Evolutionary conservation across 78 protist genomes (phyloP), one percentile per base, ranked within the genome.

Genomic region (Chrysochromulina tobinii): DNA sequence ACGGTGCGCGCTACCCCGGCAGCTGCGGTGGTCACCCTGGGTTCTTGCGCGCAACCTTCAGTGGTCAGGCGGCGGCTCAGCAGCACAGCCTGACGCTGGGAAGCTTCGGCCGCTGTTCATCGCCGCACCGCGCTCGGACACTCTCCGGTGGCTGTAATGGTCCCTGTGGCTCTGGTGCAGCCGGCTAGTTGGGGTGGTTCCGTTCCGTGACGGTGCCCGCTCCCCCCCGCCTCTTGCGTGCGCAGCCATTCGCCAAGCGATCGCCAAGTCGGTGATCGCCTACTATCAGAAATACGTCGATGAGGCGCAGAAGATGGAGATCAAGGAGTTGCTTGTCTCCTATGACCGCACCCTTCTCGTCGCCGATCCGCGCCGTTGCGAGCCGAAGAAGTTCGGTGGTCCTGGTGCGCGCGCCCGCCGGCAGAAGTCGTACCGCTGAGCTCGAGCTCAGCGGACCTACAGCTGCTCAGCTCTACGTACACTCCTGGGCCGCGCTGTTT

Each of bases 381-480:
- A 99, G 96, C 95, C 99, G 92, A 99, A 99, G 99, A 99, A 99
- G 95, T 99, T 97, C 95, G 99, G 99, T 57, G 99, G 99, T 89
- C 97, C 95, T 53, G 98, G 99, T 88, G 99, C 99, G 93, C 98
- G 99, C 54, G 98, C 99, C 50, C 93, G 99, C 72, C 94, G 87
- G 97, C 99, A 98, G 95, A 99, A 98, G 96, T 99, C 99, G 1
- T 98, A 99, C 97, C 98, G 99, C 89, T 99, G 97, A 96, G 88
- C 79, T 5, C 20, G 61, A 58, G 12, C 20, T 58, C 61, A 38
- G 38, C 38, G 38, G 38, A 38, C 38, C 38, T 38, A 38, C 38
- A 38, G 38, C 38, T 38, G 38, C 38, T 0, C 38, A 38, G 38
- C 38, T 38, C 38, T 38, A 38, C 38, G 38, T 38, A 38, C 38